Conservation (phyloP, 2,329 filamentous ascomycete species). For the Pseudopithomyces chartarum region DNA sequence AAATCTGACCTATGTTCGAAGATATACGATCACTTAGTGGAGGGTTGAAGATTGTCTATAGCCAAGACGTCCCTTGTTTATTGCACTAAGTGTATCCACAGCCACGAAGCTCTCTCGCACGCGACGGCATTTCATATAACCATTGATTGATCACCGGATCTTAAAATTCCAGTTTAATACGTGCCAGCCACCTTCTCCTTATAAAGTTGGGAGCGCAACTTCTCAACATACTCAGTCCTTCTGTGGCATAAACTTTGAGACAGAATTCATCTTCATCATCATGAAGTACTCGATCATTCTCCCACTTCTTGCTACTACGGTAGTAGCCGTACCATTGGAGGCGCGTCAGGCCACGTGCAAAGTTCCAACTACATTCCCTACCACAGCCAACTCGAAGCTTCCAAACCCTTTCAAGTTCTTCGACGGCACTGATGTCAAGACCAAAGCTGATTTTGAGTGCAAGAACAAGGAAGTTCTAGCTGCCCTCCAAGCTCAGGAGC, state of each 20-base stretch:
- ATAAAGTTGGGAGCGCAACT: constrained; percentile 16
- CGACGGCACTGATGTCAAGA: constrained; percentile 40
- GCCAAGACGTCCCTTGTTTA: constrained; percentile 34
- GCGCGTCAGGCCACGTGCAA: constrained; percentile 38
- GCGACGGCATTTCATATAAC: constrained; percentile 29
- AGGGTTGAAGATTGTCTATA: constrained; percentile 1
- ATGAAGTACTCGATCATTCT: constrained; percentile 41
- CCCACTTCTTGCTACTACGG: constrained; percentile 35
- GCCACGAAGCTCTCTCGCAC: constrained; percentile 27
- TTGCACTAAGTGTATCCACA: constrained; percentile 31
- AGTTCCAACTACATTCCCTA: constrained; percentile 37
- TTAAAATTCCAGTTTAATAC: constrained; percentile 12
- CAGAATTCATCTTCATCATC: constrained; percentile 13
- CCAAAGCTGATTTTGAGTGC: constrained; percentile 42
- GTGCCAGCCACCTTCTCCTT: constrained; percentile 11
- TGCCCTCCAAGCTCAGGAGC: constrained; percentile 43
- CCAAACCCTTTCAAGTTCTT: constrained; percentile 48
- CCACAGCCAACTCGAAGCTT: constrained; percentile 36
- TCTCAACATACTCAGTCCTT: constrained; percentile 8
- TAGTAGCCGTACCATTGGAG: constrained; percentile 36
- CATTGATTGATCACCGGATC: constrained; percentile 28
- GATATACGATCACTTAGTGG: constrained; percentile 8
- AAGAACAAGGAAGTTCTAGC: constrained; percentile 45
- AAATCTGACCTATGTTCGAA: background rate
- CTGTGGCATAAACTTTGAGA: constrained; percentile 12